These are phyloP conservation scores for bread wheat (Triticum aestivum) DNA, from an alignment of 176 grass and related monocot species.

Conservation along the genomic window IWGSC_CS_RefSeq_v2.1 NC_057812.1:430987362-430987861, in stretches of 20 bases:
- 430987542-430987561: no score
- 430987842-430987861: constrained; percentile 61
- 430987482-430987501: no score
- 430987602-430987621: no score
- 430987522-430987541: no score
- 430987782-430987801: constrained; percentile 53
- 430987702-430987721: constrained; percentile 6
- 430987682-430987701: neutral
- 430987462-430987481: neutral
- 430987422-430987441: constrained; percentile 7
- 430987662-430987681: no score
- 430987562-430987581: no score
- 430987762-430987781: constrained; percentile 21
- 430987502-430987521: no score
- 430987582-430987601: no score
- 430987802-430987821: constrained; percentile 72
- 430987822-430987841: constrained; percentile 71
- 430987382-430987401: neutral
- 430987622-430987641: no score
- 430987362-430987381: neutral
- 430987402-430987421: neutral
- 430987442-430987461: neutral
- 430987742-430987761: neutral
- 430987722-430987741: neutral
- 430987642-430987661: no score